phyloP scores from a whole-genome alignment of 345 rosid genomes.

The Diplotaxis tenuifolia region DNA sequence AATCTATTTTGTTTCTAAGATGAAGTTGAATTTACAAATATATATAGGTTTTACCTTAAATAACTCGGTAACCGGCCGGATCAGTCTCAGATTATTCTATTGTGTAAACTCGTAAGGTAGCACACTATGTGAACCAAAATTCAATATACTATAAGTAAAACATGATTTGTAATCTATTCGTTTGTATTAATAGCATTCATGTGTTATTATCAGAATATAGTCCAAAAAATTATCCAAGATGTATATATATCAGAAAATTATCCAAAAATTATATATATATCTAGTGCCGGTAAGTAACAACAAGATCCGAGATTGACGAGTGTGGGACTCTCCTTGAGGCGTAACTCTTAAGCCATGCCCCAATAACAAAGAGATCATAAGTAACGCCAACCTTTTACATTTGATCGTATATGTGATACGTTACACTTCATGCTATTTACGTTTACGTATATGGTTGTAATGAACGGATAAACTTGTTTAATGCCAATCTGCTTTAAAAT shows the following conservation, averaged over 20 bases:
- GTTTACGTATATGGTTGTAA: neutral
- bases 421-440: neutral
- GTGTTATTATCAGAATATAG: neutral
- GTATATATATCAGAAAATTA: neutral
- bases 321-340: slow-evolving; percentile 26
- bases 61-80: neutral
- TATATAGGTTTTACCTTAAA: neutral
- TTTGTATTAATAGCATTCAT: neutral
- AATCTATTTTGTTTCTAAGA: neutral
- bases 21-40: neutral
- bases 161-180: neutral
- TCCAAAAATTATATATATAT: neutral
- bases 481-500: neutral
- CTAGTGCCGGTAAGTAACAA: slow-evolving; percentile 21
- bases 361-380: neutral
- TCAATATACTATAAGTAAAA: neutral
- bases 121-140: neutral
- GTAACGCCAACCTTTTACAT: neutral
- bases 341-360: slow-evolving; percentile 11
- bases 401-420: neutral
- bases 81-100: neutral
- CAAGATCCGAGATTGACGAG: slow-evolving; percentile 29
- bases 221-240: neutral
- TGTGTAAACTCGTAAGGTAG: neutral
- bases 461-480: neutral